Base-by-base conservation (phyloP, 164 flowering plant species). In the Santalum album region DNA sequence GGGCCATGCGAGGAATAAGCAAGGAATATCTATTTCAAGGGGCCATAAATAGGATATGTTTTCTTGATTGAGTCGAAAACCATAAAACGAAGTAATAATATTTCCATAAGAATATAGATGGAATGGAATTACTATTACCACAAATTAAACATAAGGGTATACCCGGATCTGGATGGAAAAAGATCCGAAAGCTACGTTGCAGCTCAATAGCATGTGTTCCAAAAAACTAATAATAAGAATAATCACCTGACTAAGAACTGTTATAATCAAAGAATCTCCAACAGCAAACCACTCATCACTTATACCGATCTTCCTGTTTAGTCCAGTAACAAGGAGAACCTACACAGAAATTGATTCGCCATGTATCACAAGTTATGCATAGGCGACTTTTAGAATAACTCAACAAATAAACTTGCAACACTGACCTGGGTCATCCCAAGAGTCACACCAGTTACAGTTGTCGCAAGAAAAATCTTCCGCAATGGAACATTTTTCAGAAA, bases 251-350 rank as follows among this genome's bases (percentile, higher is more conserved):
- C 82, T 74, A 64, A 91, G 96, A 60, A 92, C 96, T 15, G 98
- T 92, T 55, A 92, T 45, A 45, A 89, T 79, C 70, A 92, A 69
- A 34, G 96, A 88, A 77, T 92, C 98, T 7, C 98, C 98, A 54
- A 92, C 63, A 0, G 98, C 83, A 75, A 92, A 92, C 98, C 98
- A 92, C 73, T 92, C 94, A 57, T 92, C 96, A 56, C 96, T 89
- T 58, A 92, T 79, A 39, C 98, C 96, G 42, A 92, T 70, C 50
- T 86, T 68, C 58, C 88, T 74, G 67, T 92, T 92, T 51, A 91
- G 54, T 60, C 98, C 98, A 54, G 90, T 88, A 27, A 91, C 92
- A 67, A 91, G 96, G 58, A 88, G 54, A 64, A 91, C 77, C 86
- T 80, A 57, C 22, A 48, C 59, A 40, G 39, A 51, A 57, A 17